Base-by-base conservation (phyloP, 2,329 filamentous ascomycete genomes). In the Fusarium pseudonygamai region DNA sequence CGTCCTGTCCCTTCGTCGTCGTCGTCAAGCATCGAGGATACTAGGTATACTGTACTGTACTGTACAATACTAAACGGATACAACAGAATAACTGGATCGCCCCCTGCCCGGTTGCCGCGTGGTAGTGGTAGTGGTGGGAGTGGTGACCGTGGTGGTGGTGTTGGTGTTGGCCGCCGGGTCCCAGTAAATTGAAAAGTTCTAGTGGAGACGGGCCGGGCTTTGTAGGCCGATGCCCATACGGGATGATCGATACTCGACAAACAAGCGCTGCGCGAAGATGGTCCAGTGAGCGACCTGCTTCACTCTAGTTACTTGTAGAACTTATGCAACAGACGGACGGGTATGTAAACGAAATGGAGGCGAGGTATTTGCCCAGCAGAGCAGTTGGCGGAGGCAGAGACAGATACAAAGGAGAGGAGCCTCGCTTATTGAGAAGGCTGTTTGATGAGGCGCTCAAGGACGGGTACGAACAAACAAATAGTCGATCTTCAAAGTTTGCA, bases 91-190 rank as follows among this genome's bases (percentile, higher is more conserved):
- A 69, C 34, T 69, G 67, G 67, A 64, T 65, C 69, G 64, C 63
- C 75, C 75, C 75, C 75, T 77, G 73, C 63, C 64, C 66, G 69
- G 73, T 71, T 77, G 73, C 71, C 74, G 66, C 67, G 71, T 77
- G 73, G 75, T 66, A 72, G 70, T 65, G 60, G 67, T 71, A 55
- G 75, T 76, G 67, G 73, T 75, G 73, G 73, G 60, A 71, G 73
- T 75, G 75, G 73, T 77, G 75, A 68, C 70, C 71, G 75, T 73
- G 65, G 72, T 71, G 74, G 74, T 74, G 59, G 67, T 69, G 67
- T 69, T 69, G 64, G 60, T 64, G 52, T 58, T 76, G 72, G 70
- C 65, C 67, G 67, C 52, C 52, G 32, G 47, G 67, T 69, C 65
- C 67, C 67, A 69, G 59, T 71, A 69, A 74, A 74, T 74, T 74